phyloP scores from a whole-genome alignment of 306 rosid species.

The Lupinus albus region DNA sequence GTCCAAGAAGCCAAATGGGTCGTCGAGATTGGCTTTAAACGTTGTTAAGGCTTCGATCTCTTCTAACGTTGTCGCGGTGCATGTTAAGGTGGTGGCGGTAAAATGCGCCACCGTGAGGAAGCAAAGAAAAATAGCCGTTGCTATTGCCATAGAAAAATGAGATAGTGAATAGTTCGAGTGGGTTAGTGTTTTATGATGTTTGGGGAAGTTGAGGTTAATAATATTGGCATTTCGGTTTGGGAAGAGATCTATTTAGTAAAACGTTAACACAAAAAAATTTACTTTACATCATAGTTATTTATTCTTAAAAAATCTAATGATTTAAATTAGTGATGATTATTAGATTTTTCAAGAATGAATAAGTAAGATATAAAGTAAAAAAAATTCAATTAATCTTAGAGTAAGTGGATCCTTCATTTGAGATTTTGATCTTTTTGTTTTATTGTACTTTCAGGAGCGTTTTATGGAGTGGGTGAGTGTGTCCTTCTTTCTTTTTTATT shows the following conservation, averaged over 20 bases:
- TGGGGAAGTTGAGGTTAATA: background rate
- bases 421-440: background rate
- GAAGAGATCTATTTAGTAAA: no score
- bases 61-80: constrained; percentile 31
- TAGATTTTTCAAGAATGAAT: no score
- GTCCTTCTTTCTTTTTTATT: background rate
- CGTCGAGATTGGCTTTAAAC: constrained; percentile 58
- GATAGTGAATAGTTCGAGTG: background rate
- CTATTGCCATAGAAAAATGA: background rate
- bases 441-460: constrained; percentile 53
- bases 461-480: background rate
- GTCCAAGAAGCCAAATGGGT: constrained; percentile 64
- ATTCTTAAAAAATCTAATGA: no score
- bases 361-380: no score
- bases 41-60: constrained; percentile 62
- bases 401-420: no score
- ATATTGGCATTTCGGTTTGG: constrained; percentile 20
- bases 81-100: constrained; percentile 32
- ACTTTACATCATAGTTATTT: no score
- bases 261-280: no score
- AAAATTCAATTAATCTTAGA: no score
- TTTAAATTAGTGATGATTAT: no score
- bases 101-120: constrained; percentile 30
- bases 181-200: background rate
- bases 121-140: constrained; percentile 56